These are phyloP conservation scores for Hypseocharis bilobata DNA, from an alignment of 441 rosid genomes.

Conservation along the genomic window DNA sequence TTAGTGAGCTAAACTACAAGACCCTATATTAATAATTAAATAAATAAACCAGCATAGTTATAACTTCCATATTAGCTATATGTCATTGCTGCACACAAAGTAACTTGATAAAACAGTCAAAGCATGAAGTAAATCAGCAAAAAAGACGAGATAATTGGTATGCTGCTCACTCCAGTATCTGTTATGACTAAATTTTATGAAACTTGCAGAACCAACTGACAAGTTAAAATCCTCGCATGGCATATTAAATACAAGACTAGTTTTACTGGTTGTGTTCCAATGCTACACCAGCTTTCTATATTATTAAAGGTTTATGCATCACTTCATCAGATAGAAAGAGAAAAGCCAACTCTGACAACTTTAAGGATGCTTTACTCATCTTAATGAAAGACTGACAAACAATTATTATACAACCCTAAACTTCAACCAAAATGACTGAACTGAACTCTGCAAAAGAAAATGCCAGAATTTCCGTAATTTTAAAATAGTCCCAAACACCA, in stretches of 20 bases:
- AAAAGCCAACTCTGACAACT: too few relatives aligned
- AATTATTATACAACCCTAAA: neutral
- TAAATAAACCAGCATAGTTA: too few relatives aligned
- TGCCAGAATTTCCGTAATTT: neutral
- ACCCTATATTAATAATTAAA: too few relatives aligned
- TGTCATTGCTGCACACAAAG: too few relatives aligned
- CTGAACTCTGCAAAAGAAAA: neutral
- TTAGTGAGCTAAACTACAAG: too few relatives aligned
- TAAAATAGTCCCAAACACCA: neutral
- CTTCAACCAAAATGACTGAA: neutral
- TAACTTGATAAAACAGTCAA: too few relatives aligned
- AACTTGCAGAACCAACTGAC: neutral
- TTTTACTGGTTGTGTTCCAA: too few relatives aligned
- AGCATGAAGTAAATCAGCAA: too few relatives aligned
- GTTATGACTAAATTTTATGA: neutral
- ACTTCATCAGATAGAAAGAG: neutral
- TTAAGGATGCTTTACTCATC: neutral
- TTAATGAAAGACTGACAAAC: neutral
- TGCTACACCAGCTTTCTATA: too few relatives aligned
- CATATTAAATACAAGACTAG: neutral
- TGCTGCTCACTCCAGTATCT: neutral
- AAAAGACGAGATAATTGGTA: too few relatives aligned
- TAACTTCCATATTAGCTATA: too few relatives aligned
- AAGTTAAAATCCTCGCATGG: neutral
- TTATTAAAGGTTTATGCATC: too few relatives aligned